Conservation (phyloP, 805 yeast species). For the Cyberlindnera petersonii region DNA sequence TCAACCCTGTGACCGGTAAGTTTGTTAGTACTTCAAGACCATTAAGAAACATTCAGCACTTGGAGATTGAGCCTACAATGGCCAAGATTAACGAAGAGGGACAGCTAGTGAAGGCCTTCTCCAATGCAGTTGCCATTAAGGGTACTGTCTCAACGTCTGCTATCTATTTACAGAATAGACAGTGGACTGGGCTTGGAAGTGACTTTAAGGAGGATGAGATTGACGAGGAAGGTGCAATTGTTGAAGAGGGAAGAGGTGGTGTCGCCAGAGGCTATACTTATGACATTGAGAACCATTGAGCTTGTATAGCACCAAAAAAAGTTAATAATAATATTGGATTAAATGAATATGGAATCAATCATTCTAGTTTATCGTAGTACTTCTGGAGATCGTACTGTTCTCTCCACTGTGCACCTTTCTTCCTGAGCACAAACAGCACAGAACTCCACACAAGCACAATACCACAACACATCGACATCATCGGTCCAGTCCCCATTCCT, state of each 20-base stretch:
- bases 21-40: conserved; percentile 71
- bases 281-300: conserved; percentile 27
- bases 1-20: conserved; percentile 85
- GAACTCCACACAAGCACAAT: conserved; percentile 42
- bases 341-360: conserved; percentile 1
- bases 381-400: conserved; percentile 55
- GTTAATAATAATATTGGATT: background rate
- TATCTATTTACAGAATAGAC: conserved; percentile 58
- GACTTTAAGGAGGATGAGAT: conserved; percentile 50
- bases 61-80: conserved; percentile 48
- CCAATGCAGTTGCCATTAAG: conserved; percentile 59
- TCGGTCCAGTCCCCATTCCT: conserved; percentile 69
- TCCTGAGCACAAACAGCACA: conserved; percentile 45
- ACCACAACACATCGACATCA: conserved; percentile 64
- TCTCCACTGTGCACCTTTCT: conserved; percentile 57
- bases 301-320: background rate
- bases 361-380: conserved; percentile 45
- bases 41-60: conserved; percentile 58
- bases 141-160: conserved; percentile 91
- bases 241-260: conserved; percentile 83
- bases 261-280: conserved; percentile 81
- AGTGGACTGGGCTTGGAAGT: conserved; percentile 91
- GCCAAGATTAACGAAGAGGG: conserved; percentile 12
- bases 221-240: conserved; percentile 61
- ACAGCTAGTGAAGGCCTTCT: conserved; percentile 48